Base-by-base conservation (phyloP, 2,329 filamentous ascomycete species). In the Fusarium dlaminii region DNA sequence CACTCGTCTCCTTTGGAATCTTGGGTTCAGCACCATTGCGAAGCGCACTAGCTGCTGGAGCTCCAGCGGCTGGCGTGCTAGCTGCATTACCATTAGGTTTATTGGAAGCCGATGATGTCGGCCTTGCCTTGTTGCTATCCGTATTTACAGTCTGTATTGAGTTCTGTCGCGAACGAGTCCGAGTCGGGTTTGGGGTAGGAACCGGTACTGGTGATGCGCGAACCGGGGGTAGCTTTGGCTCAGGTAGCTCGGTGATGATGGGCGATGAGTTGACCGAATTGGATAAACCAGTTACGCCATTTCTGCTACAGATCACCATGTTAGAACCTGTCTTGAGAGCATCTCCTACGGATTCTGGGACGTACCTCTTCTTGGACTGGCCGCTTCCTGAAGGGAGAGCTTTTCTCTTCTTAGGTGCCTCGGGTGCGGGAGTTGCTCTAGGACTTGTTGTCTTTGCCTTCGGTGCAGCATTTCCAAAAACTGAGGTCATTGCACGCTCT, bases 281-380 rank as follows among this genome's bases (percentile, higher is more conserved):
- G 3, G 94, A 93, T 77, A 91, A 88, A 66, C 86, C 88, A 32
- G 85, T 84, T 39, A 77, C 70, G 32, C 81, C 81, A 63, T 82
- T 84, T 63, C 80, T 84, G 65, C 77, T 79, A 59, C 60, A 72
- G 75, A 58, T 40, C 51, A 68, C 17, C 48, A 52, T n/a, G 59
- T 79, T 70, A 79, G 67, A n/a, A 30, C 52, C 42, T 63, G 27
- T 34, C 36, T n/a, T 40, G 14, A 11, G 43, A 45, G 22, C 18
- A 42, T 22, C 34, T 37, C 22, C 29, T 15, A n/a, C 18, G 17
- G 9, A 22, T 37, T 42, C 17, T 22, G 63, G n/a, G 55, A 84
- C 87, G 78, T 87, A 93, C 93, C 91, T 96, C 84, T 95, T 97
- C 84, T 96, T 95, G 36, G 90, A 82, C 74, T 90, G 90, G n/a